Base-by-base conservation (phyloP, 345 rosid species). In the Dipteronia dyeriana region DNA sequence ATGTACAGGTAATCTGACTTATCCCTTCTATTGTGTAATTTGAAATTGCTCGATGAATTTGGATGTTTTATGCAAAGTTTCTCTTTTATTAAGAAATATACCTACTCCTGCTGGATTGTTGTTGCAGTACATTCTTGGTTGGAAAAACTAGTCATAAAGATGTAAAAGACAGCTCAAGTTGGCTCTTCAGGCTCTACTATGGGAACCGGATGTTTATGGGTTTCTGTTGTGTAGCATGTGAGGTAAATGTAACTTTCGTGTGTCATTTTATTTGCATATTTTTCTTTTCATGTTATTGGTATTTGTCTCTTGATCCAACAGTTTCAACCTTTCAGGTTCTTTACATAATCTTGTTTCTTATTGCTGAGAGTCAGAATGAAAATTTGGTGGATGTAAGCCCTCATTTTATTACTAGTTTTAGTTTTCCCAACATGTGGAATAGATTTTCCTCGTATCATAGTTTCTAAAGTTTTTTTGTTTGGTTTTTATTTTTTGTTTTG, bases 121-220 rank as follows among this genome's bases (percentile, higher is more conserved):
- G 64, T 84, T 84, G 80, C 97, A 93, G 98, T 80, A 93, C 99
- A 45, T 95, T 92, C 88, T 88, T 95, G 83, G 57, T 79, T 60
- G 97, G 99, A 78, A 95, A 94, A 85, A 81, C 86, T 68, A 95
- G 95, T 84, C 99, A 95, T 75, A 95, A 92, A 85, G 99, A 95
- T 82, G 97, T 95, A 61, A 92, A 89, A 82, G 97, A 95, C 84
- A 95, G 98, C 86, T 88, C 90, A 16, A 95, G 78, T 80, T 93
- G 97, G 99, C 94, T 95, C 80, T 93, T 93, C 83, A 93, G 57
- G 84, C 90, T 89, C 61, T 95, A 95, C 89, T 95, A 93, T 81
- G 99, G 99, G 49, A 92, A 93, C 81, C 83, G 99, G 23, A 86
- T 90, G 90, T 94, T 95, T 84, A 93, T 95, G 97, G 91, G 91